Evolutionary conservation across 176 grass and related monocot species (phyloP), one percentile per base, ranked within the genome.

Genomic region (Juncus inflexus): DNA sequence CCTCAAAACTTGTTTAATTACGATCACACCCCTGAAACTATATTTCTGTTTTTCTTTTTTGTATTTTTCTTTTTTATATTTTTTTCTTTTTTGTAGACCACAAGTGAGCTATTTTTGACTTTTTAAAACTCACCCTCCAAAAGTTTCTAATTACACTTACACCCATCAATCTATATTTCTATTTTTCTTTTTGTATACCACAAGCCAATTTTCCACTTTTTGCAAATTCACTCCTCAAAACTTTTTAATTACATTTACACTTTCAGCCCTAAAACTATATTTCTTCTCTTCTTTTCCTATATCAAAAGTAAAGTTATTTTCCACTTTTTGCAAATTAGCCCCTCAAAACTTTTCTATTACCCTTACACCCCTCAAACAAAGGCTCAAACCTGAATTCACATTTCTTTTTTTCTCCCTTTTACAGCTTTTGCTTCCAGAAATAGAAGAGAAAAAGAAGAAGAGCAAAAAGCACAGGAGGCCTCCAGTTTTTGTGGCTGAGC

Each of bases 401-500:
- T 28, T 28, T 28, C 19, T 28, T 28, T 28, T 28, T 1, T 28
- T 28, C 1, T 28, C 1, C 19, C 19, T 41, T 69, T 52, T 79
- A 28, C 75, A 96, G 91, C 79, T 96, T 8, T 70, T 90, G 69
- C 58, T 96, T 88, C 79, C 87, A 37, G 67, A 80, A 70, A 69
- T 60, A 7, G 38, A 45, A 35, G 74, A 67, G 68, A 80, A 85
- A 66, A 96, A 70, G 56, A 96, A 74, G 56, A 90, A 78, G 10
- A 63, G 36, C 13, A 74, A 56, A 42, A 90, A 76, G 67, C 19
- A 28, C 36, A 85, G 70, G 39, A 75, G 58, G 40, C 81, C 54
- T 76, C 91, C 91, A 37, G 62, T 96, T 66, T 90, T 96, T 66
- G 65, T 96, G 39, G 87, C 84, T 37, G 91, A 96, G 80, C 91